Percentiles rank a stretch among this genome's conserved stretches.
phyloP scores from a whole-genome alignment of 2,329 filamentous ascomycete species.

The Aspergillaceae sp. region DNA sequence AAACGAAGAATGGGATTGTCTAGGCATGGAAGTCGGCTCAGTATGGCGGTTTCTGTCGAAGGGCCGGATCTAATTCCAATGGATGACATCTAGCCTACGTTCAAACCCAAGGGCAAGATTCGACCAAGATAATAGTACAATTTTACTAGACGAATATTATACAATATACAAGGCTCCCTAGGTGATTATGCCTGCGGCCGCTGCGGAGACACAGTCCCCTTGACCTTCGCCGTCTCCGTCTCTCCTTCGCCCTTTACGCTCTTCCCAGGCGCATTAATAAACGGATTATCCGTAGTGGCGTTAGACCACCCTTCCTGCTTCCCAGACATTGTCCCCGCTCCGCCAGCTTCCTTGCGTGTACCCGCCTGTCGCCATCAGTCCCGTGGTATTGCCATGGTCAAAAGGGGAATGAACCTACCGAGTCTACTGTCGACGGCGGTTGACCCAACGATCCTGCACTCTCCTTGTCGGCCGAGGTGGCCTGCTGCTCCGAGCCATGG shows the following conservation, averaged over 20 bases:
- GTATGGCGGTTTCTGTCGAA: slow-evolving; percentile 34
- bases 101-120: no score
- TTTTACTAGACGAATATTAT: neutral
- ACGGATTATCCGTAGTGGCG: slow-evolving; percentile 44
- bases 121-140: neutral
- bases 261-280: slow-evolving; percentile 38
- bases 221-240: slow-evolving; percentile 47
- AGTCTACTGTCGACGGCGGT: neutral
- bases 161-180: neutral
- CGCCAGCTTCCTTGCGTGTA: slow-evolving; percentile 1
- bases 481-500: neutral
- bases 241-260: slow-evolving; percentile 49
- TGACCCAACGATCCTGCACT: neutral
- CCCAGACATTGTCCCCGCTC: slow-evolving; percentile 29
- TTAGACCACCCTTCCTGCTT: slow-evolving; percentile 49
- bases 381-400: neutral
- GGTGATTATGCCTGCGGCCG: slow-evolving; percentile 11
- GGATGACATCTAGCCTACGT: no score
- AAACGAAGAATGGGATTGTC: slow-evolving; percentile 50
- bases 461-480: neutral
- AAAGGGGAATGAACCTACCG: neutral
- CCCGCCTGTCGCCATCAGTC: neutral
- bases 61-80: slow-evolving; percentile 30
- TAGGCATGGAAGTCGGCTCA: slow-evolving; percentile 38
- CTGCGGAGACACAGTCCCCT: slow-evolving; percentile 39